Conservation (phyloP, 352 stramenopile genomes). For the Pythium phragmitis region DNA sequence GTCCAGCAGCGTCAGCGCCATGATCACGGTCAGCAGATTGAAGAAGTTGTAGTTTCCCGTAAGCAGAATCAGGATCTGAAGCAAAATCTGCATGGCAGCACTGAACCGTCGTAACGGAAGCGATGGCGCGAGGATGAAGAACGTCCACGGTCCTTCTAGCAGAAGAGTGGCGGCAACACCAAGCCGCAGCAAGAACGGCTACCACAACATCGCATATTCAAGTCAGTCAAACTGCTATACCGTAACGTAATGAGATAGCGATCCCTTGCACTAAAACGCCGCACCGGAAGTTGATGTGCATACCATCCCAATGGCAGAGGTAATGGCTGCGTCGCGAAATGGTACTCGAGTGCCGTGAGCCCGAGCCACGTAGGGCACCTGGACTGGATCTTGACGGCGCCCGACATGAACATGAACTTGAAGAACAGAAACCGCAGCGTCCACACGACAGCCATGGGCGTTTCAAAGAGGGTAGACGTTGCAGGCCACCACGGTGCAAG, state of each 20-base stretch:
- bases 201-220: not conserved
- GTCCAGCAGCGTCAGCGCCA: slow-evolving; percentile 41
- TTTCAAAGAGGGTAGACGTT: slow-evolving; percentile 29
- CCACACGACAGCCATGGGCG: slow-evolving; percentile 40
- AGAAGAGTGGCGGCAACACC: slow-evolving; percentile 82
- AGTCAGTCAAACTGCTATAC: not conserved
- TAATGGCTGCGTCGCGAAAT: slow-evolving; percentile 88
- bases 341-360: slow-evolving; percentile 90
- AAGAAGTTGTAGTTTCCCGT: slow-evolving; percentile 96
- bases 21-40: slow-evolving; percentile 86
- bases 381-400: slow-evolving; percentile 90
- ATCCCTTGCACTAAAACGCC: not conserved
- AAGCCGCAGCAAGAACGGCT: slow-evolving; percentile 73
- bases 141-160: slow-evolving; percentile 85
- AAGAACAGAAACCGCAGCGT: slow-evolving; percentile 89
- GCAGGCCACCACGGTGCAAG: slow-evolving; percentile 41
- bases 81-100: slow-evolving; percentile 57
- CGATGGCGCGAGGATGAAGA: slow-evolving; percentile 83
- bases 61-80: slow-evolving; percentile 86
- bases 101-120: slow-evolving; percentile 49
- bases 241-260: slow-evolving; percentile 45
- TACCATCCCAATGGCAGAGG: slow-evolving; percentile 85
- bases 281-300: slow-evolving; percentile 73
- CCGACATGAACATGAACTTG: slow-evolving; percentile 94
- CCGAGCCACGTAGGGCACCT: slow-evolving; percentile 88